These are phyloP conservation scores for Tuber brumale DNA, from an alignment of 495 filamentous ascomycete species.

Conservation along the genomic window DNA sequence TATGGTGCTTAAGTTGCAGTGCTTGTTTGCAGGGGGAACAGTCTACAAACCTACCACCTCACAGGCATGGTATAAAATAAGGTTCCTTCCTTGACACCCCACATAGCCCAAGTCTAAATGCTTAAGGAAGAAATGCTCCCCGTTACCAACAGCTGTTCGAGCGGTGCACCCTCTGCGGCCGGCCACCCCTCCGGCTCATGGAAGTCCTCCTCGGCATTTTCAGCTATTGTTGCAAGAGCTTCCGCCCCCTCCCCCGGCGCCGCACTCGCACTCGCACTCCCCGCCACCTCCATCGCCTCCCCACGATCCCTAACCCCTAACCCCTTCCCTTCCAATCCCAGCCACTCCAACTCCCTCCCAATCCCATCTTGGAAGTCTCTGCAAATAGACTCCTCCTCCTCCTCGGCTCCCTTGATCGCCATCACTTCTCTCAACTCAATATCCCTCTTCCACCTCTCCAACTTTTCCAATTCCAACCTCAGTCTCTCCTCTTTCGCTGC, in stretches of 20 bases:
- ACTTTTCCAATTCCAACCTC: slow-evolving; percentile 26
- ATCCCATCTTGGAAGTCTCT: slow-evolving; percentile 37
- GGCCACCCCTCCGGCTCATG: slow-evolving; percentile 41
- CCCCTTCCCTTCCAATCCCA: slow-evolving; percentile 23
- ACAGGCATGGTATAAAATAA: neutral
- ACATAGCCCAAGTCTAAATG: neutral
- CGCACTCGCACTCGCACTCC: slow-evolving; percentile 1
- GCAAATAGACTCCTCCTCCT: slow-evolving; percentile 36
- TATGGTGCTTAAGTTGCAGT: neutral
- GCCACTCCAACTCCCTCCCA: slow-evolving; percentile 40
- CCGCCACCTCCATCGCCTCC: neutral
- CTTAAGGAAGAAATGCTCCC: neutral
- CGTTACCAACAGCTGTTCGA: slow-evolving; percentile 58
- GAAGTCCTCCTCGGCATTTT: slow-evolving; percentile 20
- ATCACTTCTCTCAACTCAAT: slow-evolving; percentile 24
- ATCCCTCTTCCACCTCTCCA: slow-evolving; percentile 30
- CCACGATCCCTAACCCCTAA: slow-evolving; percentile 7
- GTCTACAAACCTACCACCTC: neutral
- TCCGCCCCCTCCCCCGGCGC: neutral
- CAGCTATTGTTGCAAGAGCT: neutral
- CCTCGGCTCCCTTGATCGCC: slow-evolving; percentile 16
- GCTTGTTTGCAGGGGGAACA: neutral
- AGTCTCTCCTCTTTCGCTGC: slow-evolving; percentile 26
- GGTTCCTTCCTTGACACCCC: neutral
- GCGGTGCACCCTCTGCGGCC: slow-evolving; percentile 52